These are phyloP conservation scores for Boletus vermiculosoides DNA, from an alignment of 768 basidiomycete genomes.

Conservation along the genomic window DNA sequence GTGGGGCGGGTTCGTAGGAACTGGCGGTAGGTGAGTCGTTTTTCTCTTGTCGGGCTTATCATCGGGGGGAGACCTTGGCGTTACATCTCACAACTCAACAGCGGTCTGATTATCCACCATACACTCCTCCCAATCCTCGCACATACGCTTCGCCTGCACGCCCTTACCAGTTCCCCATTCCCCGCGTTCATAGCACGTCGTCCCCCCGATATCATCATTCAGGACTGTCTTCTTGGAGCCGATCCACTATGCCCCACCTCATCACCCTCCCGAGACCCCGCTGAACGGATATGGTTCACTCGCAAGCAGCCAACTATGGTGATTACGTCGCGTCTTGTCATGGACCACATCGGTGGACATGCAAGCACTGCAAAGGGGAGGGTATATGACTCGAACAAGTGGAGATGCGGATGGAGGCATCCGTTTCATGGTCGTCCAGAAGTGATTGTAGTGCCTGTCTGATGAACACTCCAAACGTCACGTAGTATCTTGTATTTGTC, in stretches of 20 bases:
- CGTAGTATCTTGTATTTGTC: neutral
- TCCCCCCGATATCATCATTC: constrained; percentile 40
- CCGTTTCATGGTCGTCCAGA: constrained; percentile 41
- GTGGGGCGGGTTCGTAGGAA: constrained; percentile 41
- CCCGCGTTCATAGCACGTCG: constrained; percentile 29
- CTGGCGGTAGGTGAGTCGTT: constrained; percentile 38
- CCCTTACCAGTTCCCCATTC: constrained; percentile 27
- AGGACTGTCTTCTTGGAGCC: constrained; percentile 41
- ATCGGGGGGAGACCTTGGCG: neutral
- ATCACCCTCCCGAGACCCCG: neutral
- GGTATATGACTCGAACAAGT: constrained; percentile 33
- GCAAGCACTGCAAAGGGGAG: constrained; percentile 36
- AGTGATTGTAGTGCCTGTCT: constrained; percentile 36
- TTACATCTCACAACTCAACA: constrained; percentile 12
- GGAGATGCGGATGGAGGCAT: constrained; percentile 47
- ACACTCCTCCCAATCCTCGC: constrained; percentile 36
- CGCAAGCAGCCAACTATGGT: constrained; percentile 29
- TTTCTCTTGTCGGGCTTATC: neutral
- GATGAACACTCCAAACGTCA: neutral
- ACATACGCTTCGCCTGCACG: constrained; percentile 33
- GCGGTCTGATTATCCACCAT: constrained; percentile 43
- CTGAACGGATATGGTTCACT: constrained; percentile 6
- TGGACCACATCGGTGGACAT: constrained; percentile 43
- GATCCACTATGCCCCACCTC: constrained; percentile 38
- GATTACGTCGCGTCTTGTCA: constrained; percentile 41